phyloP scores from a whole-genome alignment of 805 yeast genomes.

The Yamadazyma sp. region DNA sequence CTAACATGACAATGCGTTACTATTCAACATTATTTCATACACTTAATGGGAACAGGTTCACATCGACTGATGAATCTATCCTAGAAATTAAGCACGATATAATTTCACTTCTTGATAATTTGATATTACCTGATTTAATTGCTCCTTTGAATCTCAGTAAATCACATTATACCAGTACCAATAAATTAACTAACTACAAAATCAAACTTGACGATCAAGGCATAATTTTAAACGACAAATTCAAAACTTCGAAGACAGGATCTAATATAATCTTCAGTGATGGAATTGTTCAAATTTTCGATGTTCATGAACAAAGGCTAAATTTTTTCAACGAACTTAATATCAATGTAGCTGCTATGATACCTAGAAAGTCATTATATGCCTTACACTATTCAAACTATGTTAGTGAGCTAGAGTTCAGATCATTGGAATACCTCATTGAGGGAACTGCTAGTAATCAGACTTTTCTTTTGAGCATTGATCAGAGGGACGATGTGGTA shows the following conservation, averaged over 20 bases:
- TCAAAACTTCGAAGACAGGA: slow-evolving; percentile 13
- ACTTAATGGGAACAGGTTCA: slow-evolving; percentile 14
- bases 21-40: slow-evolving; percentile 24
- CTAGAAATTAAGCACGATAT: slow-evolving; percentile 30
- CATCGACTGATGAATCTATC: slow-evolving; percentile 28
- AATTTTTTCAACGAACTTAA: slow-evolving; percentile 21
- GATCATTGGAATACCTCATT: slow-evolving; percentile 54
- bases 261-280: slow-evolving; percentile 24
- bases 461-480: slow-evolving; percentile 56
- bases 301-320: slow-evolving; percentile 5
- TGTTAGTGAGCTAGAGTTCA: slow-evolving; percentile 66
- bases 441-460: slow-evolving; percentile 50
- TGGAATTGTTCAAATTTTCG: slow-evolving; percentile 35
- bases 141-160: slow-evolving; percentile 4
- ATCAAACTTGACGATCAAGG: slow-evolving; percentile 9
- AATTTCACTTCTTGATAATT: slow-evolving; percentile 19
- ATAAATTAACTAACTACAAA: slow-evolving; percentile 7
- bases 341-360: slow-evolving; percentile 22
- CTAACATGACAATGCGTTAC: slow-evolving; percentile 25
- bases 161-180: slow-evolving; percentile 3
- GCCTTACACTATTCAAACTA: slow-evolving; percentile 53
- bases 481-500: slow-evolving; percentile 31
- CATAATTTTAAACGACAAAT: slow-evolving; percentile 18
- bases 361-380: slow-evolving; percentile 33
- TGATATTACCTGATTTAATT: slow-evolving; percentile 18